These are phyloP conservation scores for Pistacia vera DNA, from an alignment of 345 rosid species.

Conservation along the genomic window DNA sequence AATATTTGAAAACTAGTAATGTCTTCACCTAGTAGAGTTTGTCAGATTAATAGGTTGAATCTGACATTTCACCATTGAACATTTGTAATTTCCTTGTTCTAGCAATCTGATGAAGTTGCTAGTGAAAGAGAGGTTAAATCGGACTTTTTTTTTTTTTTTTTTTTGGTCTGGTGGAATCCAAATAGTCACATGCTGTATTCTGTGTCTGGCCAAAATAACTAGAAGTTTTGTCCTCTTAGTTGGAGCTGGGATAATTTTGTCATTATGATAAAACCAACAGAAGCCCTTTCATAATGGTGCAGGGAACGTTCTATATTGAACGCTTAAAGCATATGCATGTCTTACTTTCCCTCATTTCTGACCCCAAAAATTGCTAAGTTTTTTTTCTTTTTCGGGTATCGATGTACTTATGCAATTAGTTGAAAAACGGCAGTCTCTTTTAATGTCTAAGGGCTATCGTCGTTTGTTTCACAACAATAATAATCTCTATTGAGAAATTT, in stretches of 20 bases:
- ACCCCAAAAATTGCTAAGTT: no score
- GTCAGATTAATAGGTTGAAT: background rate
- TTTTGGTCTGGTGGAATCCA: no score
- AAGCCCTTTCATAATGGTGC: no score
- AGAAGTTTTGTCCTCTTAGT: no score
- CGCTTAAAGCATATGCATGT: no score
- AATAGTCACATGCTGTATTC: no score
- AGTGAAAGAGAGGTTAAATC: background rate
- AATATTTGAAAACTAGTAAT: background rate
- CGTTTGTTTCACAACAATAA: background rate
- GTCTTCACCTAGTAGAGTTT: background rate
- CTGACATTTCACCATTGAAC: background rate
- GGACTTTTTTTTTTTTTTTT: background rate
- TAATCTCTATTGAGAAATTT: background rate
- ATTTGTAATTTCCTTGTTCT: background rate
- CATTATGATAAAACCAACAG: no score
- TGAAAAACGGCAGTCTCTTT: no score
- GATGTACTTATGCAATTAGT: background rate
- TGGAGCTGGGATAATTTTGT: no score
- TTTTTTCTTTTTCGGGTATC: background rate
- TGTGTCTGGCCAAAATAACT: no score
- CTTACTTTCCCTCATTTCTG: no score
- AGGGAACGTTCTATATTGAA: no score
- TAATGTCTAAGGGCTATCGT: background rate
- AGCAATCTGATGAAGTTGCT: background rate